Evolutionary conservation across 257 asterid species (phyloP).

Genomic region (Nicotiana attenuata): DNA sequence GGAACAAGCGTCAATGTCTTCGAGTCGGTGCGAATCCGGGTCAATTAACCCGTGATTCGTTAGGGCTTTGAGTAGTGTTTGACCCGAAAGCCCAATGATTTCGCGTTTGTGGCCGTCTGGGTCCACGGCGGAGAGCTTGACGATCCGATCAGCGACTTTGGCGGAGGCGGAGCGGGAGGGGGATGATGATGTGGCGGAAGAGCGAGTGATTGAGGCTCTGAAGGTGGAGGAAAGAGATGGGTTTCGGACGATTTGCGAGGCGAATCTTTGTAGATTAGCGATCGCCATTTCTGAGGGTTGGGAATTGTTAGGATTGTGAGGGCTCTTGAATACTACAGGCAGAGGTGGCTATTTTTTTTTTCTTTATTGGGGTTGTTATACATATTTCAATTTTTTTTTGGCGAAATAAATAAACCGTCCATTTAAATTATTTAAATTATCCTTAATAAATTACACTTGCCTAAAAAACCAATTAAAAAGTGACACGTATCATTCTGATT

Average conservation of each 20-base stretch:
- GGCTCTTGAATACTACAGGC: background rate
- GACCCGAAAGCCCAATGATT: constrained; percentile 59
- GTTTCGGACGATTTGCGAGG: constrained; percentile 25
- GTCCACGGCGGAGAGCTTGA: constrained; percentile 70
- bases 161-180: constrained; percentile 40
- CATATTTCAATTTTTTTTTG: no score
- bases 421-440: no score
- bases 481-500: no score
- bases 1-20: constrained; percentile 93
- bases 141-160: constrained; percentile 85
- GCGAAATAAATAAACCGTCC: no score
- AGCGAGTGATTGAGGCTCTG: constrained; percentile 22
- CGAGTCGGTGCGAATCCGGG: constrained; percentile 87
- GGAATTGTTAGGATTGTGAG: background rate
- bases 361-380: no score
- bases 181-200: constrained; percentile 24
- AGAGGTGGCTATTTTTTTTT: background rate
- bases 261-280: constrained; percentile 28
- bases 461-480: no score
- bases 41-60: constrained; percentile 69
- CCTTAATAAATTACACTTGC: no score
- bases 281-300: constrained; percentile 25
- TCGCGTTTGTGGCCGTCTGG: constrained; percentile 63
- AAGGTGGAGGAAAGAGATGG: constrained; percentile 24
- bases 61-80: constrained; percentile 79